Evolutionary conservation across 768 basidiomycete species (phyloP).

Genomic region (Mycena pura): DNA sequence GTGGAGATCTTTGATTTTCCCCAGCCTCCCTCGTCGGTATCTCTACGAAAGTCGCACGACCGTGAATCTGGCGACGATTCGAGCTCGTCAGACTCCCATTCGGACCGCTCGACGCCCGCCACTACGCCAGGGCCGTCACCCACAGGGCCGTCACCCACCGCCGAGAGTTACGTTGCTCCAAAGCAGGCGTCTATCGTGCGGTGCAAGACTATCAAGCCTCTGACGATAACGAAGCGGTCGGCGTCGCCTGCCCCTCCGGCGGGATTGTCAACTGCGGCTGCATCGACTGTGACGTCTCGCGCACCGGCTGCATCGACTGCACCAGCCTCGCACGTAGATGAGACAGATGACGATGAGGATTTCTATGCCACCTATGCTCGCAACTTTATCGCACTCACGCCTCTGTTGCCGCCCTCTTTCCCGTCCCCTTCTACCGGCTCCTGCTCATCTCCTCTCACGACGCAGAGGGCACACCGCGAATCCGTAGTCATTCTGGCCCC

Average conservation of each 20-base stretch:
- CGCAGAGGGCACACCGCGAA: constrained; percentile 4
- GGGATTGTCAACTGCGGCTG: background rate
- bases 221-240: constrained; percentile 9
- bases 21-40: no score
- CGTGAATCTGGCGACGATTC: no score
- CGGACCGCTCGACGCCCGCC: no score
- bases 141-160: no score
- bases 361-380: constrained; percentile 15
- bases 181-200: constrained; percentile 1
- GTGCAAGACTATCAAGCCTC: constrained; percentile 22
- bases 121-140: no score
- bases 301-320: no score
- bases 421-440: background rate
- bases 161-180: no score
- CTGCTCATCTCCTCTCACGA: background rate
- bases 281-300: background rate
- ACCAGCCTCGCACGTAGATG: background rate
- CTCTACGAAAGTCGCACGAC: no score
- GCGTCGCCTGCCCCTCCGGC: constrained; percentile 5
- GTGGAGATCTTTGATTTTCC: no score
- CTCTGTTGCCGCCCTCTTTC: constrained; percentile 1
- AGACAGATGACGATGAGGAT: constrained; percentile 10
- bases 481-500: background rate
- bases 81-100: no score
- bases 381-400: constrained; percentile 11